Evolutionary conservation across 108 stramenopile species (phyloP), one percentile per base, ranked within the genome.

Genomic region (Cyclotella cryptica): DNA sequence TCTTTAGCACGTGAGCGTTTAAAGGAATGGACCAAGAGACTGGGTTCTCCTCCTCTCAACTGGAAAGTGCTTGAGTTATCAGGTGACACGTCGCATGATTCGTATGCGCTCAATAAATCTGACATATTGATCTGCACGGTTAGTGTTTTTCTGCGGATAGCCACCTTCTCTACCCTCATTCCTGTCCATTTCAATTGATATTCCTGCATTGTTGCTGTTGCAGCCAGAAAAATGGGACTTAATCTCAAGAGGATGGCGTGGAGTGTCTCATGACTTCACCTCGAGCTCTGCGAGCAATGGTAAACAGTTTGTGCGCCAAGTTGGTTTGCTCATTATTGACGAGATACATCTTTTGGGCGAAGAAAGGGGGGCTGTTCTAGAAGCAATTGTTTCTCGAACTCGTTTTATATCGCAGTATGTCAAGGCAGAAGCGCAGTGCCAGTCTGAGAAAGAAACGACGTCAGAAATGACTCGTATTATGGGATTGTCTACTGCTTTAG

Each of bases 181-280:
- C 9, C 47, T 49, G 15, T n/a, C 18, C 15, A n/a, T n/a, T n/a
- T 49, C 18, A 49, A 17, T n/a, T 9, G 47, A n/a, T n/a, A 3
- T 49, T n/a, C 9, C 9, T 49, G 3, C 9, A 3, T 49, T 9
- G 18, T 49, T 35, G 4, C 6, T 49, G 15, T 49, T 49, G n/a
- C n/a, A 49, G 21, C 99, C 99, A 22, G 99, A 99, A 83, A 99
- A 99, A 80, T 99, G 97, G 97, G 99, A 99, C 75, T 86, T 98
- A 29, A 91, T 99, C 65, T 93, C 97, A 27, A 80, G 99, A 61
- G 91, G 93, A 13, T 99, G 98, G 98, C 87, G 90, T 70, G 86
- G 86, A n/a, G 72, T 82, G 10, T 74, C 76, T 15, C 45, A 61
- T 15, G 74, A 78, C 41, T 75, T 65, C 73, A 75, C 54, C 39